Evolutionary conservation across 768 basidiomycete genomes (phyloP), one percentile per base, ranked within the genome.

Genomic region (Coprinopsis cinerea): DNA sequence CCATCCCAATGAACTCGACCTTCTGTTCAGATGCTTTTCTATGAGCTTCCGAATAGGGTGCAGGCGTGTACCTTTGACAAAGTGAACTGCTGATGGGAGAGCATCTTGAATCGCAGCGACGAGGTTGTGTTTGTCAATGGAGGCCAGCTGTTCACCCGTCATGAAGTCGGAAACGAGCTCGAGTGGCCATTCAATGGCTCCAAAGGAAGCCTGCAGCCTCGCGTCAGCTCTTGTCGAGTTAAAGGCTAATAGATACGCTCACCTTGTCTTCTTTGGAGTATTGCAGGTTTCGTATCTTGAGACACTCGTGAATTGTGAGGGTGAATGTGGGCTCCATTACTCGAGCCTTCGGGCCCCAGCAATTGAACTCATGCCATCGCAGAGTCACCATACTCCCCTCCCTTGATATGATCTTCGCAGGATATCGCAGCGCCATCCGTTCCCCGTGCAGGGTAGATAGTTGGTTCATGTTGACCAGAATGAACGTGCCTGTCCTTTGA

Each of bases 401-500:
- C 9, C 30, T 7, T 32, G 30, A 32, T 7, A 32, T 32, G 15
- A 32, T 32, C 30, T 32, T 7, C 15, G 30, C 30, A 7, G 30
- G 30, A 15, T 32, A 32, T 7, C 15, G 15, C 30, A 48, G 58
- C 14, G 65, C 63, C n/a, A n/a, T n/a, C n/a, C n/a, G n/a, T n/a
- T n/a, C n/a, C n/a, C n/a, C n/a, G n/a, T n/a, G n/a, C n/a, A n/a
- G n/a, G n/a, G n/a, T n/a, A n/a, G n/a, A n/a, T n/a, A n/a, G n/a
- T n/a, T n/a, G n/a, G n/a, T n/a, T n/a, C n/a, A n/a, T n/a, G n/a
- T n/a, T n/a, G n/a, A n/a, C n/a, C n/a, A n/a, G n/a, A n/a, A n/a
- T n/a, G n/a, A n/a, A n/a, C n/a, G n/a, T n/a, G n/a, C n/a, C n/a
- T n/a, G n/a, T n/a, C n/a, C n/a, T n/a, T n/a, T n/a, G n/a, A n/a